phyloP scores from a whole-genome alignment of 306 rosid species.

The Ammopiptanthus mongolicus region DNA sequence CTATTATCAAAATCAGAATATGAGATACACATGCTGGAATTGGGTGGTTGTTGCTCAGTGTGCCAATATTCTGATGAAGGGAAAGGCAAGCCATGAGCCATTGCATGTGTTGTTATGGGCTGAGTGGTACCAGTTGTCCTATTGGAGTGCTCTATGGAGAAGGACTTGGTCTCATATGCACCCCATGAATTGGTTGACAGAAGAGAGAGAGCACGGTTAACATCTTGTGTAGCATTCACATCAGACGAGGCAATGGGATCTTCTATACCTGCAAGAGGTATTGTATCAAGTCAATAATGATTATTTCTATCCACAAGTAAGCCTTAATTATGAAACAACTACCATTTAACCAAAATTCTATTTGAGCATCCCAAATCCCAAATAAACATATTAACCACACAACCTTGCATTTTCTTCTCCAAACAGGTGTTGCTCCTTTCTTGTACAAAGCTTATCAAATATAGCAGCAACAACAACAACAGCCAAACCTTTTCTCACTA shows the following conservation, averaged over 20 bases:
- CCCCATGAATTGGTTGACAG: conserved; percentile 85
- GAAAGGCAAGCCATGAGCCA: conserved; percentile 30
- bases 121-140: conserved; percentile 20
- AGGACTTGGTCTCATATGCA: conserved; percentile 40
- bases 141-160: conserved; percentile 28
- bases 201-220: conserved; percentile 98
- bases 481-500: too few relatives aligned
- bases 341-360: neutral
- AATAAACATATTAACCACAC: too few relatives aligned
- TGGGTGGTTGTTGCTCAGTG: conserved; percentile 27
- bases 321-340: neutral
- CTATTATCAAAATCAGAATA: conserved; percentile 23
- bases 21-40: conserved; percentile 24
- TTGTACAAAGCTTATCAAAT: too few relatives aligned
- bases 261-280: conserved; percentile 49
- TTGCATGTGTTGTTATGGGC: conserved; percentile 23
- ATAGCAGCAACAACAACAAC: too few relatives aligned
- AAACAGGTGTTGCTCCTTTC: too few relatives aligned
- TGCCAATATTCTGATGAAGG: conserved; percentile 51
- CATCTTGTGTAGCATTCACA: conserved; percentile 40
- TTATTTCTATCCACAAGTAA: neutral
- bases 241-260: conserved; percentile 41
- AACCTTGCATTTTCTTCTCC: too few relatives aligned
- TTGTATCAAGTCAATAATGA: neutral
- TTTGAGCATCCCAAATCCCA: neutral